A percentile compares a stretch with the other conserved stretches of the same genome.
phyloP scores from a whole-genome alignment of 805 yeast species.

The Candida vaughaniae region DNA sequence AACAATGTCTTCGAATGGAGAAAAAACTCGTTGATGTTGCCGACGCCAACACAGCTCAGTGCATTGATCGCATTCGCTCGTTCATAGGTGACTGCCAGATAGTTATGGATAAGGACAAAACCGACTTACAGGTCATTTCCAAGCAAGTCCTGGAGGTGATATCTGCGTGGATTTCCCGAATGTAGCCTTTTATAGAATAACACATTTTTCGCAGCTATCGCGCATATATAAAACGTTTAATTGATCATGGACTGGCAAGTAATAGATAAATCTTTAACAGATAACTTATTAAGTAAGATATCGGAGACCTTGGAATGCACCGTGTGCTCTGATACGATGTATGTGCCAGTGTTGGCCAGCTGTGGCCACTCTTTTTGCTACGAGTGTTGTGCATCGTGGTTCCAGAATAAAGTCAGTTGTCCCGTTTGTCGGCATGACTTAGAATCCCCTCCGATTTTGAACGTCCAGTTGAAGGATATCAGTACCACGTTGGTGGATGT shows the following conservation, averaged over 20 bases:
- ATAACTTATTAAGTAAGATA: constrained; percentile 25
- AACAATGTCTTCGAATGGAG: constrained; percentile 33
- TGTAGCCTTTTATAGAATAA: no score
- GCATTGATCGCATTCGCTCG: constrained; percentile 14
- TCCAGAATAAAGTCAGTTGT: constrained; percentile 55
- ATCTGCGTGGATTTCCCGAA: no score
- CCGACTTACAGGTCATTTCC: constrained; percentile 22
- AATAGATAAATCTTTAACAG: constrained; percentile 9
- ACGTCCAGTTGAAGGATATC: constrained; percentile 50
- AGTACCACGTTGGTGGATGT: constrained; percentile 36
- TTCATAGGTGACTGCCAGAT: constrained; percentile 36
- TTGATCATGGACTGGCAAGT: no score
- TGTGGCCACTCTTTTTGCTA: constrained; percentile 82
- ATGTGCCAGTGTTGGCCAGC: constrained; percentile 56
- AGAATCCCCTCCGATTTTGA: constrained; percentile 50
- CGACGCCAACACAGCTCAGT: background rate
- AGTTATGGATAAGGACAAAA: constrained; percentile 31
- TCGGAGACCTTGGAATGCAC: constrained; percentile 49
- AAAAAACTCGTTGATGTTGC: constrained; percentile 19
- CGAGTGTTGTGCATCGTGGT: constrained; percentile 62
- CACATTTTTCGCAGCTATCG: no score
- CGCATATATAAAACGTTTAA: no score
- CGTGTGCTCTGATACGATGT: constrained; percentile 69
- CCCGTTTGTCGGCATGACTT: constrained; percentile 63
- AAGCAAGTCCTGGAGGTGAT: constrained; percentile 21